Evolutionary conservation across 768 basidiomycete species (phyloP).

Genomic region (Paxillus involutus): DNA sequence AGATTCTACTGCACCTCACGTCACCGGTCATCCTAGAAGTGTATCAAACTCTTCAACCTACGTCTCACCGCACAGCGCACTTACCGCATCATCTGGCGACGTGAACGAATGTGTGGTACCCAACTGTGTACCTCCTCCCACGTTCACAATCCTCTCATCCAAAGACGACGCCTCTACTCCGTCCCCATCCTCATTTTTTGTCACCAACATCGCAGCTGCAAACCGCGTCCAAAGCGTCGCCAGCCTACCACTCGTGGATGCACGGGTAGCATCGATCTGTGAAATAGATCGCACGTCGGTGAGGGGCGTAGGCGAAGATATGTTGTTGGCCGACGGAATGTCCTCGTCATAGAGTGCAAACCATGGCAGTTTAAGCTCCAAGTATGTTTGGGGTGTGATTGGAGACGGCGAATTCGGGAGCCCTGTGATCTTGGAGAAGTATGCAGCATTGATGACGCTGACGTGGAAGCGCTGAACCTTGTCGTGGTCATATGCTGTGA

Average conservation of each 20-base stretch:
- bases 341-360: constrained; percentile 17
- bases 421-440: constrained; percentile 15
- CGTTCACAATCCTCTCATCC: neutral
- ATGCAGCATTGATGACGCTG: constrained; percentile 11
- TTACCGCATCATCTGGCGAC: neutral
- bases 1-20: no score
- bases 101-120: neutral
- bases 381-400: constrained; percentile 10
- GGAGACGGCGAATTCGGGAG: constrained; percentile 13
- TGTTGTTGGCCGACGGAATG: constrained; percentile 12
- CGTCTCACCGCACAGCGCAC: no score
- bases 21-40: no score
- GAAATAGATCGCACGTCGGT: neutral
- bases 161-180: no score
- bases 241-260: no score
- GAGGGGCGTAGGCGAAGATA: neutral
- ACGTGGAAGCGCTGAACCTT: constrained; percentile 9
- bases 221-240: no score
- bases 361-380: constrained; percentile 12
- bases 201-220: neutral
- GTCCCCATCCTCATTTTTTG: neutral
- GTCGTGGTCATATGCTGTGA: constrained; percentile 15
- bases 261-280: neutral
- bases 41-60: no score
- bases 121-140: neutral